A percentile compares a stretch with the other conserved stretches of the same genome.
Evolutionary conservation across 495 filamentous ascomycete genomes (phyloP).

Genomic region (Penicillium ochrochloron): DNA sequence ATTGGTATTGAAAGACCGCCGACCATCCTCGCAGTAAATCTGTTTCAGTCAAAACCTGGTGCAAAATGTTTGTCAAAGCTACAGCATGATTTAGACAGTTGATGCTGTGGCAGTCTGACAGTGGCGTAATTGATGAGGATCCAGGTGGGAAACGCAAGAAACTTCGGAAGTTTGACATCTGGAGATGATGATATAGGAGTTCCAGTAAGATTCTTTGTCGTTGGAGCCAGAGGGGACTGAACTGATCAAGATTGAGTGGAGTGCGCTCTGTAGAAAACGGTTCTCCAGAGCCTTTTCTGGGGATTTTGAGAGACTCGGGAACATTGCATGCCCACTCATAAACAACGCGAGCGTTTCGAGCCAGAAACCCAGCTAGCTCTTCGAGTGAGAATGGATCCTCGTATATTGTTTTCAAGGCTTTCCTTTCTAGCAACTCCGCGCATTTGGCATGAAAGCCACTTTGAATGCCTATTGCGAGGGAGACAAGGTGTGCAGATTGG

Average conservation of each 20-base stretch:
- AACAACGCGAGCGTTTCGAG: background rate
- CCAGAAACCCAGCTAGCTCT: background rate
- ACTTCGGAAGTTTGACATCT: background rate
- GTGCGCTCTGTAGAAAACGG: background rate
- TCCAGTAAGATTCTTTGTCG: background rate
- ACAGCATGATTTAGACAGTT: background rate
- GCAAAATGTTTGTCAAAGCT: background rate
- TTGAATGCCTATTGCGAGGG: background rate
- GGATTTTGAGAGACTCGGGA: background rate
- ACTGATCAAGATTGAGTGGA: background rate
- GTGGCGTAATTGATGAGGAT: background rate
- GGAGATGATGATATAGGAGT: background rate
- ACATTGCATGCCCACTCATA: background rate
- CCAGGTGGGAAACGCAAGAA: background rate
- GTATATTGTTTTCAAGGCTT: background rate
- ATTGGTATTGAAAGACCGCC: background rate
- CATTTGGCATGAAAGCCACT: background rate
- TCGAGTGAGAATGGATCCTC: background rate
- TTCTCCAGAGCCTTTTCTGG: background rate
- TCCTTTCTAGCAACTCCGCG: background rate
- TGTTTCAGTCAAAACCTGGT: background rate
- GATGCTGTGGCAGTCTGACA: background rate
- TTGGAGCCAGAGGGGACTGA: background rate
- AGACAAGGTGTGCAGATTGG: background rate
- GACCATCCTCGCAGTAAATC: background rate